Evolutionary conservation across 164 flowering plant species (phyloP).

Genomic region (Macadamia tetraphylla): DNA sequence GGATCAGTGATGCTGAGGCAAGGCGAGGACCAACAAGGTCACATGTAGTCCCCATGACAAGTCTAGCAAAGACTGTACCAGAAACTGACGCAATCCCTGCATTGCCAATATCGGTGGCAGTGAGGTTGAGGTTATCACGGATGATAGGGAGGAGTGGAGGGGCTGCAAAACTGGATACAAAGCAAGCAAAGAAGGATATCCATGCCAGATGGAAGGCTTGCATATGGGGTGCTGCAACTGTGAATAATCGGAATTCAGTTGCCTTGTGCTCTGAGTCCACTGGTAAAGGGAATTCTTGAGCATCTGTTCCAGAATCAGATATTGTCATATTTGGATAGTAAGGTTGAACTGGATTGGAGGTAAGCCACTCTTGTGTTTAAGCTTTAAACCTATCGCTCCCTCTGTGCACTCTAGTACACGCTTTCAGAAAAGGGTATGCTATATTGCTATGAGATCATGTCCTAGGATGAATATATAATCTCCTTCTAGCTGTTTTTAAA

Average conservation of each 20-base stretch:
- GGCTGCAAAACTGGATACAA: constrained; percentile 76
- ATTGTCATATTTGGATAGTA: constrained; percentile 19
- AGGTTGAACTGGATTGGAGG: background rate
- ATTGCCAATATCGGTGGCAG: constrained; percentile 72
- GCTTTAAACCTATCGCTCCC: too few species aligned
- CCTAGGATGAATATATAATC: too few species aligned
- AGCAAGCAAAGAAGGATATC: constrained; percentile 80
- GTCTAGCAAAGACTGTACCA: constrained; percentile 71
- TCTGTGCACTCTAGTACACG: too few species aligned
- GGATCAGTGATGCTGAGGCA: constrained; percentile 61
- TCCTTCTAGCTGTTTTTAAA: too few species aligned
- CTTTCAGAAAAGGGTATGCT: too few species aligned
- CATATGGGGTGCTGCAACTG: constrained; percentile 72
- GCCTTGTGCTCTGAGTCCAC: constrained; percentile 84
- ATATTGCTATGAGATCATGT: background rate
- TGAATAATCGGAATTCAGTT: constrained; percentile 44
- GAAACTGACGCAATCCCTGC: constrained; percentile 86
- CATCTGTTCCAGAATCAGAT: constrained; percentile 1
- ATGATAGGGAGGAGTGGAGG: constrained; percentile 82
- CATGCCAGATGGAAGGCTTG: constrained; percentile 82
- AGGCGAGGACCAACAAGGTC: constrained; percentile 79
- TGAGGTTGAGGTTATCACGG: constrained; percentile 72
- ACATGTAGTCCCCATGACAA: constrained; percentile 80
- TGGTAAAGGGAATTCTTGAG: constrained; percentile 44
- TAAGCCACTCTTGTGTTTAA: background rate